These are phyloP conservation scores for Stropharia rugosoannulata DNA, from an alignment of 768 basidiomycete genomes.

Conservation along the genomic window DNA sequence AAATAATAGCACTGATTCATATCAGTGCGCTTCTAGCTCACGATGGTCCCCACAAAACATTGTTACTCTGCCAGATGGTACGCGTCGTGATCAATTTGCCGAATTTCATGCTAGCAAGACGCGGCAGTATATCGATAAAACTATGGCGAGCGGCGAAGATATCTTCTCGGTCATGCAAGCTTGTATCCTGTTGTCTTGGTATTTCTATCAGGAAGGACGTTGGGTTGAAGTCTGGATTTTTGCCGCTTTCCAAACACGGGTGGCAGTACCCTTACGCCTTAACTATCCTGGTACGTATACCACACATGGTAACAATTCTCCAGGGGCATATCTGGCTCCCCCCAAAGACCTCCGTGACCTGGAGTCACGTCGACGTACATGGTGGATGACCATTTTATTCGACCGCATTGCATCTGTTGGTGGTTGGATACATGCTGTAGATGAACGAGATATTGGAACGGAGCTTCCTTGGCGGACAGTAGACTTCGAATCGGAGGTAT, in stretches of 20 bases:
- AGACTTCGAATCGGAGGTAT: constrained; percentile 77
- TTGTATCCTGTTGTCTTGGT: constrained; percentile 85
- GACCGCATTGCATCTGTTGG: constrained; percentile 81
- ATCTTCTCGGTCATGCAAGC: constrained; percentile 88
- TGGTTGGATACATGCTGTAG: constrained; percentile 85
- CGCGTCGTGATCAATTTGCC: constrained; percentile 80
- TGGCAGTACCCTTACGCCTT: constrained; percentile 76
- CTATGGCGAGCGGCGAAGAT: constrained; percentile 87
- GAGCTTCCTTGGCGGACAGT: constrained; percentile 74
- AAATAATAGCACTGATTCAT: constrained; percentile 15
- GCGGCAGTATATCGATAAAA: constrained; percentile 84
- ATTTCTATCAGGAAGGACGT: constrained; percentile 86
- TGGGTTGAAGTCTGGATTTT: constrained; percentile 94
- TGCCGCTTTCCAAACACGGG: constrained; percentile 81
- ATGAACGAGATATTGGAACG: constrained; percentile 82
- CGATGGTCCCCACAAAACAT: constrained; percentile 77
- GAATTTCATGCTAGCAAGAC: constrained; percentile 87
- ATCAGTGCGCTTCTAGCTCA: constrained; percentile 78
- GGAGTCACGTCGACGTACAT: constrained; percentile 77
- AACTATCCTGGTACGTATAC: constrained; percentile 87
- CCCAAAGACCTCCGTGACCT: constrained; percentile 75
- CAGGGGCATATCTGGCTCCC: constrained; percentile 77
- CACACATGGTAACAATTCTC: constrained; percentile 62
- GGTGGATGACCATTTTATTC: constrained; percentile 91
- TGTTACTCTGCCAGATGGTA: constrained; percentile 68